Conservation (phyloP, 495 filamentous ascomycete genomes). For the Apiosordaria backusii region DNA sequence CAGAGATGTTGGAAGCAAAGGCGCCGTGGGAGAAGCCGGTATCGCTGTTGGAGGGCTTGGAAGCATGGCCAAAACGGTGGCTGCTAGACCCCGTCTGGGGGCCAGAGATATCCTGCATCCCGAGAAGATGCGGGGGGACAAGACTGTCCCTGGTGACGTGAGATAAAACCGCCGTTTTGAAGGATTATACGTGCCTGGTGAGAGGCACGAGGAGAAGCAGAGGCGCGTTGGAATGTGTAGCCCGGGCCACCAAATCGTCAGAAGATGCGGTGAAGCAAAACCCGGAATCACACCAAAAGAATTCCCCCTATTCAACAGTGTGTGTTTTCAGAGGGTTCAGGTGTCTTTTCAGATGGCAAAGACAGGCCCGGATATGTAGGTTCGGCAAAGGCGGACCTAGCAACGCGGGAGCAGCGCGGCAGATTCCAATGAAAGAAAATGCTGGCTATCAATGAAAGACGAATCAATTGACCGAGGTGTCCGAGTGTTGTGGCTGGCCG, state of each 20-base stretch:
- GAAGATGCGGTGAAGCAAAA: conserved; percentile 10
- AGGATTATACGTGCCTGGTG: conserved; percentile 51
- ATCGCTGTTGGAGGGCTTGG: conserved; percentile 73
- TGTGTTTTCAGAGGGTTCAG: too few relatives aligned
- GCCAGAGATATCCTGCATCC: conserved; percentile 80
- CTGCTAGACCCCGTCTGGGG: conserved; percentile 53
- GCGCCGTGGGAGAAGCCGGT: conserved; percentile 90
- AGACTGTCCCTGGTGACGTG: conserved; percentile 66
- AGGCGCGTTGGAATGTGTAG: conserved; percentile 27
- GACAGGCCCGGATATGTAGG: too few relatives aligned
- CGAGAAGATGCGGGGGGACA: conserved; percentile 74
- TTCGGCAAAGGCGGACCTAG: too few relatives aligned
- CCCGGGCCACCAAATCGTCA: too few relatives aligned
- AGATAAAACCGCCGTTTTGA: conserved; percentile 70
- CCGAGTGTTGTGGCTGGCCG: not conserved
- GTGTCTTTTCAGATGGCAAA: not conserved
- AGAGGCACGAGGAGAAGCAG: conserved; percentile 44
- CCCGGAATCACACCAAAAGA: too few relatives aligned
- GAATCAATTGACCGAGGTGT: not conserved
- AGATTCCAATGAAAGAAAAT: conserved; percentile 29
- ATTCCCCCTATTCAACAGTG: not conserved
- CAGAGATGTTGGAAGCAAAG: conserved; percentile 75
- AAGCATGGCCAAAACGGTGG: conserved; percentile 59
- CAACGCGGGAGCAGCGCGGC: conserved; percentile 7
- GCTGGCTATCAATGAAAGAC: conserved; percentile 27